Evolutionary conservation across 2,329 filamentous ascomycete species (phyloP).

Genomic region (Diaporthe vexans): DNA sequence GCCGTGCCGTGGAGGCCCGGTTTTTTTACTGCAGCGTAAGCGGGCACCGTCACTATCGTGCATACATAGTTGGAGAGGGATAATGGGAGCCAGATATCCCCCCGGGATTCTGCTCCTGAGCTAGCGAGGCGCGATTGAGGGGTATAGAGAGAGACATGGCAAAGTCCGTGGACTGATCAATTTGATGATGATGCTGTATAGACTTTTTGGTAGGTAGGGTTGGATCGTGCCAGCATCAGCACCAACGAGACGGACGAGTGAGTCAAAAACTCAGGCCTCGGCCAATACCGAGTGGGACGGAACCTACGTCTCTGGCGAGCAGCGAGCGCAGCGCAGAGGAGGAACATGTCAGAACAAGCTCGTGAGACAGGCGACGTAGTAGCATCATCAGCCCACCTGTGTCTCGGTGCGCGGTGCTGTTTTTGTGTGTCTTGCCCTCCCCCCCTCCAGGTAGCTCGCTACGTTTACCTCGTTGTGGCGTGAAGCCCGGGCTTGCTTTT

Average conservation of each 20-base stretch:
- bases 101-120: neutral
- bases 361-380: neutral
- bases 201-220: too few species aligned
- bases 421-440: too few species aligned
- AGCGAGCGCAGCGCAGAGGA: too few species aligned
- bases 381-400: neutral
- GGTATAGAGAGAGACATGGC: neutral
- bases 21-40: neutral
- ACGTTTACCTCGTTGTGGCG: neutral
- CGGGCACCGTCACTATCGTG: too few species aligned
- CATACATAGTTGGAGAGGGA: neutral
- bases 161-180: neutral
- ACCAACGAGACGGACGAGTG: neutral
- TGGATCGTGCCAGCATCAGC: neutral
- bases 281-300: neutral
- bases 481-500: neutral
- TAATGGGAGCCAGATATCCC: neutral
- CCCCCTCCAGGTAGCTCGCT: neutral
- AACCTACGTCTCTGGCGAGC: too few species aligned
- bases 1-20: neutral
- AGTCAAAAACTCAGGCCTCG: neutral
- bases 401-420: neutral
- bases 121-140: too few species aligned
- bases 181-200: neutral
- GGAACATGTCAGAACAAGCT: neutral